Evolutionary conservation across 129 eudicot species (phyloP), one percentile per base, ranked within the genome.

Genomic region (Calendula officinalis): DNA sequence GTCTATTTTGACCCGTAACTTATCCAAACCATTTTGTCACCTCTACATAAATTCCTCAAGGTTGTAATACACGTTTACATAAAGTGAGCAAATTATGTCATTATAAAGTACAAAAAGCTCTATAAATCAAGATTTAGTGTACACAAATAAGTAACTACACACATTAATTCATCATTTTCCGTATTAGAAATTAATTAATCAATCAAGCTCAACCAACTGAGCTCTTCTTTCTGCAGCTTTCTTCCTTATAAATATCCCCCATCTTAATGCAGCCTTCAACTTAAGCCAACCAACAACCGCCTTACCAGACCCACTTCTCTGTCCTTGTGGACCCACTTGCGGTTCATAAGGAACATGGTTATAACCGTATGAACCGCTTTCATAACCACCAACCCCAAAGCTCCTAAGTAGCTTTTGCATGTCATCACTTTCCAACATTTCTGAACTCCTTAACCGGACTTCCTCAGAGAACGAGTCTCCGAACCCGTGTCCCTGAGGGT

Each of bases 151-250:
- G 55, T 45, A 69, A 57, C 53, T 60, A 61, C 61, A 70, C 50
- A n/a, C 13, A 22, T 22, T 14, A 5, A 48, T 32, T 62, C 33
- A 12, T 22, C 58, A 34, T 52, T 34, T 71, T 49, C 8, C 36
- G 14, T 45, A 45, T n/a, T 12, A 10, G 12, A 12, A 10, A 45
- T n/a, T 45, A 45, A 12, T 63, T 55, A 67, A 55, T 81, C 76
- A 72, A 59, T 81, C 82, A 67, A 81, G 82, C 65, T 81, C 82
- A 67, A 81, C 70, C 22, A 81, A 51, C 10, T 81, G 85, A 58
- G 85, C 85, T 76, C 85, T 81, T 67, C 82, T 81, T 63, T 81
- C 85, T 12, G 85, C 85, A 63, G 85, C 85, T 81, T 76, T 81
- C 82, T 77, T 81, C 64, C 85, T 68, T 62, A 81, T 54, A 58